These are phyloP conservation scores for Solanum sejunctum DNA, from an alignment of 257 asterid species.

Conservation along the genomic window DNA sequence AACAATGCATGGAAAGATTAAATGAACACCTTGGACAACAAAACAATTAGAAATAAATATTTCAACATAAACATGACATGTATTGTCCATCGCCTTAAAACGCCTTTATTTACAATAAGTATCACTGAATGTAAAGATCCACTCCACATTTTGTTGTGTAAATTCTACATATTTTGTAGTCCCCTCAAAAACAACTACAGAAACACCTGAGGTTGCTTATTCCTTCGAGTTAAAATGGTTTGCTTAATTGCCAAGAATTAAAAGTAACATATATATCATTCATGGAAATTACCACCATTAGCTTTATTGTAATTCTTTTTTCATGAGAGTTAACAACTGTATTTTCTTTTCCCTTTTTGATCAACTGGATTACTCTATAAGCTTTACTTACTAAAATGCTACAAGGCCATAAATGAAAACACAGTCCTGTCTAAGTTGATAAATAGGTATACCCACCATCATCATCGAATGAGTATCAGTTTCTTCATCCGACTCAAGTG, in stretches of 20 bases:
- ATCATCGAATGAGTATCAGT: conserved; percentile 69
- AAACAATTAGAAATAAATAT: background rate
- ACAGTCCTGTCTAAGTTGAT: background rate
- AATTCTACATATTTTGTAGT: background rate
- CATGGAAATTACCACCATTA: background rate
- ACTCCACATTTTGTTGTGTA: background rate
- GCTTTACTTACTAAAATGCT: background rate
- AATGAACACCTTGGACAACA: background rate
- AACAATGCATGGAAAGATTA: background rate
- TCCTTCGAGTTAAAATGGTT: background rate
- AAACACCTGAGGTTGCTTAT: background rate
- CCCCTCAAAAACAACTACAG: background rate
- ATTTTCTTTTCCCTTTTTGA: background rate
- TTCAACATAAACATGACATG: background rate
- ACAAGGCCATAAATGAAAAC: background rate
- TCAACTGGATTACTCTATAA: background rate
- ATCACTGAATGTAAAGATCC: background rate
- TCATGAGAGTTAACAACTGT: background rate
- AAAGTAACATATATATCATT: background rate
- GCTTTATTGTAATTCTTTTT: background rate
- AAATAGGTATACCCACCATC: conserved; percentile 44
- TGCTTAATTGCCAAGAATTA: background rate
- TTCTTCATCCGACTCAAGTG: conserved; percentile 70
- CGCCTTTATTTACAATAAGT: background rate
- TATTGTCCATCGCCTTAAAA: background rate